Evolutionary conservation across 257 asterid species (phyloP).

Genomic region (Mitragyna speciosa): DNA sequence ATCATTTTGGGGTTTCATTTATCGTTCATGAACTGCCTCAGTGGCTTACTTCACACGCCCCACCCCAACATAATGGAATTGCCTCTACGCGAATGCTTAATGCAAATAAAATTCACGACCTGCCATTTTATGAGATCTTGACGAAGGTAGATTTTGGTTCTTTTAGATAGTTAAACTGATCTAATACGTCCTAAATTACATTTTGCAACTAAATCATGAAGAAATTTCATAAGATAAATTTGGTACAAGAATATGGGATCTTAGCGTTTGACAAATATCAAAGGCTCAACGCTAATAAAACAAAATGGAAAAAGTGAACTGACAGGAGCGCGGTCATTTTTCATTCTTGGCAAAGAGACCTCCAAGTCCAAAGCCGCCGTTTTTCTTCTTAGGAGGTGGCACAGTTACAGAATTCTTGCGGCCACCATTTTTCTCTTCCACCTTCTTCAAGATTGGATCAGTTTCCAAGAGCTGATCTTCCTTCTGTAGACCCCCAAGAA

Average conservation of each 20-base stretch:
- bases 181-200: neutral
- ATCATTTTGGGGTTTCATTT: neutral
- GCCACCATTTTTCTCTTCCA: constrained; percentile 47
- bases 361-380: constrained; percentile 51
- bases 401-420: constrained; percentile 39
- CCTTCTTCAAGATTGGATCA: constrained; percentile 76
- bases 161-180: too few species aligned
- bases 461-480: constrained; percentile 81
- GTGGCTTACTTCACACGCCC: too few species aligned
- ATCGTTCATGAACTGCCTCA: neutral
- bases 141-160: too few species aligned
- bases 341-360: constrained; percentile 66
- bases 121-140: neutral
- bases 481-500: constrained; percentile 57
- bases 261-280: constrained; percentile 8
- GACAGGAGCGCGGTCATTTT: neutral
- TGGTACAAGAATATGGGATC: constrained; percentile 13
- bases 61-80: too few species aligned
- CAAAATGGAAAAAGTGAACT: neutral
- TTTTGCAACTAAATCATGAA: neutral
- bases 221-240: neutral
- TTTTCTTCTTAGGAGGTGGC: constrained; percentile 50
- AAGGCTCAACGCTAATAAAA: neutral
- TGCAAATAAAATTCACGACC: neutral
- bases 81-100: neutral